Evolutionary conservation across 768 basidiomycete genomes (phyloP), one percentile per base, ranked within the genome.

Genomic region (Kwoniella bestiolae): DNA sequence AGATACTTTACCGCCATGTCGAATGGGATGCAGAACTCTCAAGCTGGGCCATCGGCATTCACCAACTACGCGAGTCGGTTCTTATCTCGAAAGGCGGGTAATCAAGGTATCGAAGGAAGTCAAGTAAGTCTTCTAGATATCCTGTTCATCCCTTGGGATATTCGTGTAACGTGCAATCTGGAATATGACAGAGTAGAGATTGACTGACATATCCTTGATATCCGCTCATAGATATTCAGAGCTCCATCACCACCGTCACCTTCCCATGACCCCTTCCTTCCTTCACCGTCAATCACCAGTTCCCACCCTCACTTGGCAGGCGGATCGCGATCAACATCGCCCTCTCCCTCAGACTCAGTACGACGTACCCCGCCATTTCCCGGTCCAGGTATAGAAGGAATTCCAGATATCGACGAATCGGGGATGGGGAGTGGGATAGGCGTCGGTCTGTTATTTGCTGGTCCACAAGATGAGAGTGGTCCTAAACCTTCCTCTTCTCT

Each of bases 41-140:
- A 63, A 28, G 61, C 66, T 59, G 76, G 67, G 12, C 70, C 76
- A 8, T 73, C 72, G 12, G 69, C 74, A 9, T 77, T 77, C 60
- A 75, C 73, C 18, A 61, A 60, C 5, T 77, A 75, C 56, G 76
- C 76, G 25, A 75, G 74, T 57, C 49, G 69, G 25, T 77, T 75
- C 56, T 50, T 77, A 29, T 56, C 69, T 9, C 68, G 71, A 21
- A 70, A 73, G 31, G 23, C 58, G 56, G 50, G 51, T 51, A 51
- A 60, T 32, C 45, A 57, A 18, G 53, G 55, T 25, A 47, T 65
- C 9, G 69, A 71, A 29, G 69, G 62, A 5, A 74, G 73, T 66
- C 75, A 77, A 65, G 76, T 75, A 58, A 69, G 76, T 69, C n/a
- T 16, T 12, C 34, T 35, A 35, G 34, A 35, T 35, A 25, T 53